Evolutionary conservation across 768 basidiomycete genomes (phyloP).

Genomic region (Epithele typhae): DNA sequence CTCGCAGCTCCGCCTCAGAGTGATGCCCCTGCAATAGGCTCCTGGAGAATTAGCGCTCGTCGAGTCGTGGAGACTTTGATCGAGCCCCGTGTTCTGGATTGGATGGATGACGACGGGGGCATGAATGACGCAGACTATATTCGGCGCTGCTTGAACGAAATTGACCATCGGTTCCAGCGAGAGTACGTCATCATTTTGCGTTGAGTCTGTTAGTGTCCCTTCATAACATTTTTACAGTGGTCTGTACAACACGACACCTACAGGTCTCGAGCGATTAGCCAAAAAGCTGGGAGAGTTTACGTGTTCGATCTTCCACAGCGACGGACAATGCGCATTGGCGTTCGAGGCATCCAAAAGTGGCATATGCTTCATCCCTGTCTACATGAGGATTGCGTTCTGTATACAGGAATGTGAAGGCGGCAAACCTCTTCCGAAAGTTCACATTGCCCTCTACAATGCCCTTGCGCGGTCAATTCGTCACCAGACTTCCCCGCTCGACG

Average conservation of each 20-base stretch:
- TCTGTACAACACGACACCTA: conserved; percentile 27
- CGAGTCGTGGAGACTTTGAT: conserved; percentile 33
- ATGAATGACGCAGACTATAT: conserved; percentile 39
- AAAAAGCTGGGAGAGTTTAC: conserved; percentile 15
- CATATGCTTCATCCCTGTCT: conserved; percentile 26
- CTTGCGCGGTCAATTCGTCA: conserved; percentile 17
- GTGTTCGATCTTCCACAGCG: conserved; percentile 18
- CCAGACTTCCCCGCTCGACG: conserved; percentile 15
- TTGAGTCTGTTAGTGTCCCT: background rate
- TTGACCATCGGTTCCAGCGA: conserved; percentile 36
- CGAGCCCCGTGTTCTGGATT: conserved; percentile 40
- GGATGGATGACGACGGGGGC: conserved; percentile 52
- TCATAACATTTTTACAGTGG: conserved; percentile 28
- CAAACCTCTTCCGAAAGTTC: conserved; percentile 44
- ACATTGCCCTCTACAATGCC: conserved; percentile 22
- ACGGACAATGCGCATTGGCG: conserved; percentile 3
- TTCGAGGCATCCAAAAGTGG: conserved; percentile 3
- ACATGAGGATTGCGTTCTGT: conserved; percentile 31
- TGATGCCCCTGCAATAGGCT: background rate
- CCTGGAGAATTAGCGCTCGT: conserved; percentile 11
- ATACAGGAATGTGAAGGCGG: conserved; percentile 45
- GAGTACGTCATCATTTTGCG: conserved; percentile 3
- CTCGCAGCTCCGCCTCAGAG: background rate
- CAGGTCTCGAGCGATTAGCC: conserved; percentile 31
- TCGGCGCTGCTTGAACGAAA: conserved; percentile 40